phyloP scores from a whole-genome alignment of 139 green algal species.

The Chlamydomonas sphaeroides region DNA sequence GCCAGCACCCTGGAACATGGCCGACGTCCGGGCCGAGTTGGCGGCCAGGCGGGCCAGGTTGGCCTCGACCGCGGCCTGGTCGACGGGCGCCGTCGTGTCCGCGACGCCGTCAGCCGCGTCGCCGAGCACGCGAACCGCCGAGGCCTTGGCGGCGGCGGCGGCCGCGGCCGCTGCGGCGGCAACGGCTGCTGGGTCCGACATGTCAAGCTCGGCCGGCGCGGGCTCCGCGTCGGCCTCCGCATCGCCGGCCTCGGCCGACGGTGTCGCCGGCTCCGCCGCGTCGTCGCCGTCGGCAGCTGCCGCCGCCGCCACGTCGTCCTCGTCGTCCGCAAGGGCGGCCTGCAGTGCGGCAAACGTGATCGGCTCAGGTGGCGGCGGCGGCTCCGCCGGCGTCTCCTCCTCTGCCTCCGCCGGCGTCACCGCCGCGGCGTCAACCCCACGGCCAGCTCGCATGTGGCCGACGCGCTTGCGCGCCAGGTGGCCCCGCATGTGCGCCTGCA shows the following conservation, averaged over 20 bases:
- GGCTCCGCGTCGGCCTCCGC: neutral
- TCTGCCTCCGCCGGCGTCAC: neutral
- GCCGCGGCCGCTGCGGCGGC: slow-evolving; percentile 2
- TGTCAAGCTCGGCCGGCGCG: neutral
- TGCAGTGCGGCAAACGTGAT: slow-evolving; percentile 16
- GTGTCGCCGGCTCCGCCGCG: too few species aligned
- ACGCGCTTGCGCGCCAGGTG: slow-evolving; percentile 8
- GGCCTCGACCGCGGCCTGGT: slow-evolving; percentile 12
- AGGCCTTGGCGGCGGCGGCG: slow-evolving; percentile 15
- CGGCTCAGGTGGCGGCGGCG: neutral
- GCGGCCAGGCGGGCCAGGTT: slow-evolving; percentile 27
- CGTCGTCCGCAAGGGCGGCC: slow-evolving; percentile 14
- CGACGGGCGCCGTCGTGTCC: neutral
- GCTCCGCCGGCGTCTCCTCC: neutral
- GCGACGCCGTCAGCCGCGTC: neutral
- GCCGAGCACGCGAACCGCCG: neutral
- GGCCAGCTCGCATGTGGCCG: neutral
- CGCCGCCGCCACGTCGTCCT: neutral
- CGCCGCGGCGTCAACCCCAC: neutral
- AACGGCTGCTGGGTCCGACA: slow-evolving; percentile 13
- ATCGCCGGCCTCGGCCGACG: neutral
- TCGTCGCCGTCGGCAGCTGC: neutral
- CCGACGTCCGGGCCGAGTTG: slow-evolving; percentile 25
- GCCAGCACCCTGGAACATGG: slow-evolving; percentile 39
- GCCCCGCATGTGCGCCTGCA: slow-evolving; percentile 27